Evolutionary conservation across 192 early-diverging fungal species (phyloP), one percentile per base, ranked within the genome.

Genomic region (Dispira simplex): DNA sequence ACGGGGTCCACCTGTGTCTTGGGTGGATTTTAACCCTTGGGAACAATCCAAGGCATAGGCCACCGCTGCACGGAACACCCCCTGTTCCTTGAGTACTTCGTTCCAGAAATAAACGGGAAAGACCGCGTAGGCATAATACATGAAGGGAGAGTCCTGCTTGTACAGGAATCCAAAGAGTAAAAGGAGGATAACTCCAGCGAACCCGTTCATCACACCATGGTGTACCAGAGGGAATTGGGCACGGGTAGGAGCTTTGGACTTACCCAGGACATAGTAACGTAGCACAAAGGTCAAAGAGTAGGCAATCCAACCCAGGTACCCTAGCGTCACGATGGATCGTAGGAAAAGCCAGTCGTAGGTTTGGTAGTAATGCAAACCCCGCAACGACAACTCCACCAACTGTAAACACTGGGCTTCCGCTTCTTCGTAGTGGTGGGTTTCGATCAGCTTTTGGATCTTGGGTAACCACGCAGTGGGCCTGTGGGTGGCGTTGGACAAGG

Each of bases 341-440:
- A 97, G 73, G 68, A 95, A 90, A 8, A 95, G 73, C 94, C 94
- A 97, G 73, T 97, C 94, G 64, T 97, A 97, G 70, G 89, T 94
- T 73, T 97, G 92, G 54, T 90, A 88, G 75, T 97, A 97, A 46
- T 92, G 83, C 63, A 95, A 71, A n/a, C 94, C 94, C 55, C 87
- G 79, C 10, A 95, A 59, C 32, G 83, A 87, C 46, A 87, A 73
- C 6, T 72, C 64, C 25, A 88, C 81, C 23, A 94, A 70, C 27
- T 74, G 45, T 25, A 63, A 52, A 53, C 91, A 91, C 63, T 81
- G 72, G 48, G 51, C 52, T 64, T 88, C 88, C 8, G 94, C 92
- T 16, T 81, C 74, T 14, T 71, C 68, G 67, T 89, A 89, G 14
- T 79, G 70, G 25, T 75, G 75, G 28, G 68, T 45, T 39, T 77